phyloP scores from a whole-genome alignment of 2,329 filamentous ascomycete species.

The Alternaria triticimaculans region DNA sequence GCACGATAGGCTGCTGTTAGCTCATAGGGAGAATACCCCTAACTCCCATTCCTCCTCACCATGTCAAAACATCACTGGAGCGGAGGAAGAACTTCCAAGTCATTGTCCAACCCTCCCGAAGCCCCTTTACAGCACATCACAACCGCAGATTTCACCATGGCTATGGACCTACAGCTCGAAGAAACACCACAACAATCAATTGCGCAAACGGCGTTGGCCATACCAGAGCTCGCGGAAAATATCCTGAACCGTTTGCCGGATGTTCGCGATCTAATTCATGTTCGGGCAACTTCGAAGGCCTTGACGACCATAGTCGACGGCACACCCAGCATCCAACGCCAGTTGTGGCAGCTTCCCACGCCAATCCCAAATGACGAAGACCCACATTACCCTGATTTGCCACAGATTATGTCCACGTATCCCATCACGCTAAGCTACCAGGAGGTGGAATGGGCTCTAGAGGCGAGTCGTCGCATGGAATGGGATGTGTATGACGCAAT shows the following conservation, averaged over 20 bases:
- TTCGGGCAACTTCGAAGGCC: not conserved
- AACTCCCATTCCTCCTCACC: not conserved
- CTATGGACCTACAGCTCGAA: not conserved
- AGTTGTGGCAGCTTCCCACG: not conserved
- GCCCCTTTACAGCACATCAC: not conserved
- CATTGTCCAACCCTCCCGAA: not conserved
- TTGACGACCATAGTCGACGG: not conserved
- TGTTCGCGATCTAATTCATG: not conserved
- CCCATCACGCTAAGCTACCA: not conserved
- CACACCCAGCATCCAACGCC: not conserved
- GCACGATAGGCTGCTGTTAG: not conserved
- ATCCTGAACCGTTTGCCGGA: not conserved
- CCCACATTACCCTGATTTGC: not conserved
- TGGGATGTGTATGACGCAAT: not conserved
- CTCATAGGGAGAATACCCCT: not conserved
- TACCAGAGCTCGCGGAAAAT: not conserved
- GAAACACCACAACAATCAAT: not conserved
- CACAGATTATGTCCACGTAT: not conserved
- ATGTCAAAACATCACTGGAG: not conserved
- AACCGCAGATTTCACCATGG: not conserved
- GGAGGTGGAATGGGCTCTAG: not conserved
- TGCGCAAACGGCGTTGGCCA: not conserved
- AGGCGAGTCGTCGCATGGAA: not conserved
- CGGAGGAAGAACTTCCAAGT: not conserved
- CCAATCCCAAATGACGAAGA: not conserved